These are phyloP conservation scores for Pachyrhizus erosus DNA, from an alignment of 306 rosid species.

Conservation along the genomic window DNA sequence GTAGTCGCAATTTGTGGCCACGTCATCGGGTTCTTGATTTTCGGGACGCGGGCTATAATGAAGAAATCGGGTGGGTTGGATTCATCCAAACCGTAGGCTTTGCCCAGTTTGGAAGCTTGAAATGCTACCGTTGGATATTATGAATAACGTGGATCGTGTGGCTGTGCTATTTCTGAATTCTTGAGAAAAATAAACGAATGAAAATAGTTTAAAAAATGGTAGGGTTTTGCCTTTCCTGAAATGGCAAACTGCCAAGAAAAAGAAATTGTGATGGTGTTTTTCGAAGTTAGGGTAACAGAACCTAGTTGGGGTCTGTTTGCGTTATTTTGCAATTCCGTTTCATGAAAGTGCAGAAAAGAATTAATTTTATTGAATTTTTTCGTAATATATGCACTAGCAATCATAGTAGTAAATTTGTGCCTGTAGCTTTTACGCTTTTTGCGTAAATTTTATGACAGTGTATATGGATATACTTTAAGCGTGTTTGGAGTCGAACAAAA, in stretches of 20 bases:
- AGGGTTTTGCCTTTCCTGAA: background rate
- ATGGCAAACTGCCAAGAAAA: background rate
- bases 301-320: background rate
- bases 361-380: background rate
- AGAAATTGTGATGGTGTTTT: background rate
- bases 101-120: background rate
- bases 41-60: constrained; percentile 37
- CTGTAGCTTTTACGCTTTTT: too few relatives aligned
- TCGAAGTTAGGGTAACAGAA: background rate
- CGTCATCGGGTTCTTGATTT: constrained; percentile 49
- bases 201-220: background rate
- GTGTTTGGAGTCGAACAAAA: too few relatives aligned
- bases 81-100: background rate
- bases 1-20: constrained; percentile 69
- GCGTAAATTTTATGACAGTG: too few relatives aligned
- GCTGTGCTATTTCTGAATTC: background rate
- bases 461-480: too few relatives aligned
- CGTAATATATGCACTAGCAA: background rate
- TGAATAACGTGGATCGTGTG: background rate
- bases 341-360: background rate
- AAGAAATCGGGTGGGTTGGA: constrained; percentile 38
- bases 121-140: background rate
- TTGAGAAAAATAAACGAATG: background rate
- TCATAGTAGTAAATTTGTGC: background rate
- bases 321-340: background rate